Evolutionary conservation across 495 filamentous ascomycete species (phyloP).

Genomic region (Bacidia gigantensis): DNA sequence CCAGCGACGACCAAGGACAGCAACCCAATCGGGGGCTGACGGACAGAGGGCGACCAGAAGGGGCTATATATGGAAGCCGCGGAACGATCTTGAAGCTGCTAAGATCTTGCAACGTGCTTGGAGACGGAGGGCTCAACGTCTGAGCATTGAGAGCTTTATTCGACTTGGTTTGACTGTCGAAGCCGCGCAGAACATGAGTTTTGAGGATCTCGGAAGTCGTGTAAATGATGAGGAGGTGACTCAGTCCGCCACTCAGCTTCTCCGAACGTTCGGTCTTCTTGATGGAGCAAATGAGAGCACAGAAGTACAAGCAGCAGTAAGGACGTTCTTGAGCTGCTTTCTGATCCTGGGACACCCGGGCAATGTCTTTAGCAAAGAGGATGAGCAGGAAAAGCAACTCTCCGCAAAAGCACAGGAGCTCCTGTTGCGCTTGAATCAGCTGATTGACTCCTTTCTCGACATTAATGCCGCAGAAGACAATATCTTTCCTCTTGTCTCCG

Average conservation of each 20-base stretch:
- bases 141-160: slow-evolving; percentile 50
- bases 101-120: slow-evolving; percentile 65
- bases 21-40: slow-evolving; percentile 36
- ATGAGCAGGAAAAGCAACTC: slow-evolving; percentile 77
- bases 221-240: slow-evolving; percentile 67
- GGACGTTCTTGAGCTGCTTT: slow-evolving; percentile 86
- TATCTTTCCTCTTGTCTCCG: slow-evolving; percentile 46
- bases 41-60: slow-evolving; percentile 41
- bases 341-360: slow-evolving; percentile 83
- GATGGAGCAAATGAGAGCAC: slow-evolving; percentile 55
- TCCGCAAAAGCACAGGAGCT: slow-evolving; percentile 79
- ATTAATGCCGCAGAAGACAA: slow-evolving; percentile 42
- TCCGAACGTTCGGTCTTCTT: slow-evolving; percentile 64
- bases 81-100: slow-evolving; percentile 55
- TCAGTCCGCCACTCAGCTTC: slow-evolving; percentile 50
- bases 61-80: slow-evolving; percentile 25
- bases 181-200: slow-evolving; percentile 55
- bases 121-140: slow-evolving; percentile 47
- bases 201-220: slow-evolving; percentile 66
- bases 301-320: slow-evolving; percentile 62
- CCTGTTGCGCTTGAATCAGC: slow-evolving; percentile 67
- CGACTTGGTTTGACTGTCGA: slow-evolving; percentile 61
- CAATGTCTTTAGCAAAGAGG: slow-evolving; percentile 78
- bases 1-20: slow-evolving; percentile 49
- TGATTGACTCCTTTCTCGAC: slow-evolving; percentile 41